Evolutionary conservation across 1,139 yeast genomes (phyloP).

Genomic region (Blastobotrys arbuscula): DNA sequence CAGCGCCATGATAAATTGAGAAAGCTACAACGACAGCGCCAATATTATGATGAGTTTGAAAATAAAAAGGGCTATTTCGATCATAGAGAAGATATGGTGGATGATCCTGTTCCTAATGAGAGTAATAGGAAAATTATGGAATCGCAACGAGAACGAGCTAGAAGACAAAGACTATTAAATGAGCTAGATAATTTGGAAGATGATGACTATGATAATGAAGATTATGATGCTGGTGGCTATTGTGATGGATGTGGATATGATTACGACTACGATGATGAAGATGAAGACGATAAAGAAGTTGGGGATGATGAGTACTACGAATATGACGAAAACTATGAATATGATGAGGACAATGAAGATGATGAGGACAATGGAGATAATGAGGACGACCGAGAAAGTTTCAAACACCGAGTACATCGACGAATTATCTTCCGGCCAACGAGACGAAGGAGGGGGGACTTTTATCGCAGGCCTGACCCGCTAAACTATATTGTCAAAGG

Average conservation of each 20-base stretch:
- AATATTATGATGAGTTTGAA: background rate
- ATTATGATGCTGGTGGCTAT: background rate
- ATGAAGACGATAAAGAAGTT: background rate
- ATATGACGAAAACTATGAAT: background rate
- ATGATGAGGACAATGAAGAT: background rate
- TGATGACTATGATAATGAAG: slow-evolving; percentile 1
- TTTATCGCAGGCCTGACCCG: background rate
- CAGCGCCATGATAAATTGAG: background rate
- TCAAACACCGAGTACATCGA: background rate
- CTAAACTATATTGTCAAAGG: background rate
- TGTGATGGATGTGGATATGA: no score
- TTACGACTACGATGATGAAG: slow-evolving; percentile 1
- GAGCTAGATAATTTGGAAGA: background rate
- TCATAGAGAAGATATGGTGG: background rate
- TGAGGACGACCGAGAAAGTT: background rate
- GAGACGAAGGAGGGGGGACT: background rate
- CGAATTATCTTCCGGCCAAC: background rate
- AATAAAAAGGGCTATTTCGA: background rate
- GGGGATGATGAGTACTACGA: background rate
- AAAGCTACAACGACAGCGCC: background rate
- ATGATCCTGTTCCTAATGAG: background rate
- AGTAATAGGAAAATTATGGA: background rate
- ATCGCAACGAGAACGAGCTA: background rate
- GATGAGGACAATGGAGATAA: background rate
- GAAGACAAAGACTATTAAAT: background rate